Percentiles rank a stretch among this genome's conserved stretches.
phyloP scores from a whole-genome alignment of 192 early-diverging fungal genomes.

The Martensiomyces pterosporus region DNA sequence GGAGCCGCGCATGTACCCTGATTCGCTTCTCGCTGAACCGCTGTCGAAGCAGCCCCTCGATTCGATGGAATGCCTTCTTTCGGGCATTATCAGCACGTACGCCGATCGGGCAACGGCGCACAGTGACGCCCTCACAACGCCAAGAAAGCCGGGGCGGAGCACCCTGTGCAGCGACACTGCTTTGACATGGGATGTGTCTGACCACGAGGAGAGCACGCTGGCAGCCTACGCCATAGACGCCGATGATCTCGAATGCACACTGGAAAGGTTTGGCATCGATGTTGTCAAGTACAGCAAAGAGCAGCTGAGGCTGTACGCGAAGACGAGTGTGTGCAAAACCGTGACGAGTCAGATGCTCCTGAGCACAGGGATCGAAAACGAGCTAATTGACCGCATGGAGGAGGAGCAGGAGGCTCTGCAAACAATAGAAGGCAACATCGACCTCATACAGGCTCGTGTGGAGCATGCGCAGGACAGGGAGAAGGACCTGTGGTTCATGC shows the following conservation, averaged over 20 bases:
- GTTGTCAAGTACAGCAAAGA: conserved; percentile 48
- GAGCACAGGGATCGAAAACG: conserved; percentile 48
- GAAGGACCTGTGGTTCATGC: not conserved
- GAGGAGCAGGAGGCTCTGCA: conserved; percentile 11
- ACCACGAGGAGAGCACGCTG: too few relatives aligned
- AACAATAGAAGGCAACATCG: conserved; percentile 11
- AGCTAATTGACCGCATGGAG: conserved; percentile 33
- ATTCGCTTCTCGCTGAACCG: too few relatives aligned
- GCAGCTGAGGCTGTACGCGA: conserved; percentile 34
- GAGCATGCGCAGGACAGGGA: not conserved
- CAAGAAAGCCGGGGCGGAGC: too few relatives aligned
- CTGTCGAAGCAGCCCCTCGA: not conserved
- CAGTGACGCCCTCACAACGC: conserved; percentile 1
- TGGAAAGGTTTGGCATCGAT: conserved; percentile 18
- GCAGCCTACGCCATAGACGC: conserved; percentile 1
- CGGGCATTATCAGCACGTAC: not conserved
- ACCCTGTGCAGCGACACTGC: too few relatives aligned
- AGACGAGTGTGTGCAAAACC: conserved; percentile 35
- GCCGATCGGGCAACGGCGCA: conserved; percentile 1
- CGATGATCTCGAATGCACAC: conserved; percentile 1
- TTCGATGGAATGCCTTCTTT: not conserved
- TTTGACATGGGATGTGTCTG: too few relatives aligned
- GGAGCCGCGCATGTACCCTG: too few relatives aligned
- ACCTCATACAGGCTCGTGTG: conserved; percentile 13
- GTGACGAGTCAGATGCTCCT: conserved; percentile 42